Percentiles rank a stretch among this genome's conserved stretches.
phyloP scores from a whole-genome alignment of 192 early-diverging fungal genomes.

The Coemansia sp. region DNA sequence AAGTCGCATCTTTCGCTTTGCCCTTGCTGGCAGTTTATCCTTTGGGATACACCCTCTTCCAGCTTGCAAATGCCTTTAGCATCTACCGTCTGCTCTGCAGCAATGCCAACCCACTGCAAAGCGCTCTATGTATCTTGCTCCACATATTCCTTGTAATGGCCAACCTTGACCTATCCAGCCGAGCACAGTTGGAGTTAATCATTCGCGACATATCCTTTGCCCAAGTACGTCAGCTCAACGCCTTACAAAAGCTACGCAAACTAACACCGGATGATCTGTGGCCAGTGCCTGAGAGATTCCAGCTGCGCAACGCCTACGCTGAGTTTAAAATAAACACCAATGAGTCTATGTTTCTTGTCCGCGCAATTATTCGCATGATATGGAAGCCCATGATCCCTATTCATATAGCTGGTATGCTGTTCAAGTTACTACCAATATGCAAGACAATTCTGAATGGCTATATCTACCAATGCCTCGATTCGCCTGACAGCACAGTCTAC shows the following conservation, averaged over 20 bases:
- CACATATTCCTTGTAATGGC: slow-evolving; percentile 15
- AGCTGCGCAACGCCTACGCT: slow-evolving; percentile 7
- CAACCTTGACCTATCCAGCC: slow-evolving; percentile 13
- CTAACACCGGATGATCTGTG: slow-evolving; percentile 25
- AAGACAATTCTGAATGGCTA: slow-evolving; percentile 10
- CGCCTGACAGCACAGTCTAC: slow-evolving; percentile 5
- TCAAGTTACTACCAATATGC: slow-evolving; percentile 3
- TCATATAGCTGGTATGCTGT: slow-evolving; percentile 11
- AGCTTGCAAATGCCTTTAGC: slow-evolving; percentile 17
- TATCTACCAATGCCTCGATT: slow-evolving; percentile 35
- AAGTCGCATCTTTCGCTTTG: slow-evolving; percentile 9
- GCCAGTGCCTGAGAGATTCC: slow-evolving; percentile 28
- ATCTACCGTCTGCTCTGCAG: slow-evolving; percentile 17
- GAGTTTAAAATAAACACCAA: slow-evolving; percentile 31
- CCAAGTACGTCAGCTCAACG: slow-evolving; percentile 23
- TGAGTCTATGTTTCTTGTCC: slow-evolving; percentile 36
- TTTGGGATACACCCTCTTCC: slow-evolving; percentile 9
- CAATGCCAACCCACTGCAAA: neutral
- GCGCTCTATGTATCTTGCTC: neutral
- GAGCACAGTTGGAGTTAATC: neutral
- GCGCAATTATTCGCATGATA: slow-evolving; percentile 38
- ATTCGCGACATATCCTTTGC: slow-evolving; percentile 3
- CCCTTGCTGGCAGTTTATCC: slow-evolving; percentile 2
- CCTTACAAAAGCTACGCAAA: slow-evolving; percentile 17
- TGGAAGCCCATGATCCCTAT: slow-evolving; percentile 44